Conservation (phyloP, 2,329 filamentous ascomycete species). For the Fusarium sp. region DNA sequence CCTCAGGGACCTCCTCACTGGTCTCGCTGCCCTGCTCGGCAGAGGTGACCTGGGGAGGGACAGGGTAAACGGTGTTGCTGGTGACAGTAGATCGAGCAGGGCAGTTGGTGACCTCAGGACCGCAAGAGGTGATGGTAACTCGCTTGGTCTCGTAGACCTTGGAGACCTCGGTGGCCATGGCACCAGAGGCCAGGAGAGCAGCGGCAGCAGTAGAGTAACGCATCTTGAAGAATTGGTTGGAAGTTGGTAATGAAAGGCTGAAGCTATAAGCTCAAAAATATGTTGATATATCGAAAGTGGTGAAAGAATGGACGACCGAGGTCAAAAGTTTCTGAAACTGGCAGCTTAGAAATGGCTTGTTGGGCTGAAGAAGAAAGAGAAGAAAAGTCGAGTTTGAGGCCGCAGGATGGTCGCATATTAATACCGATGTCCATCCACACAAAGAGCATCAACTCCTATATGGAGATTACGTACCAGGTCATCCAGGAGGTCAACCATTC, state of each 20-base stretch:
- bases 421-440: conserved; percentile 48
- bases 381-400: conserved; percentile 30
- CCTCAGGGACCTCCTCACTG: conserved; percentile 36
- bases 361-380: conserved; percentile 53
- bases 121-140: conserved; percentile 70
- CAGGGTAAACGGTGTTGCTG: conserved; percentile 33
- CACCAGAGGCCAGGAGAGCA: conserved; percentile 55
- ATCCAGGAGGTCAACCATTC: conserved; percentile 25
- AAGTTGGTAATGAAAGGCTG: conserved; percentile 38
- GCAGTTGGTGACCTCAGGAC: conserved; percentile 43
- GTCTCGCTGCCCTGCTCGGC: conserved; percentile 49
- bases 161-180: conserved; percentile 48
- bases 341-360: conserved; percentile 54
- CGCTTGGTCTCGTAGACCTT: conserved; percentile 67
- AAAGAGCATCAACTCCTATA: conserved; percentile 26
- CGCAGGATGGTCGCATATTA: conserved; percentile 57
- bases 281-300: conserved; percentile 40
- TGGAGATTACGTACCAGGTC: conserved; percentile 41
- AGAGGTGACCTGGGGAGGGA: conserved; percentile 22
- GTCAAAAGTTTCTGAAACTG: conserved; percentile 58
- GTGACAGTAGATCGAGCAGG: conserved; percentile 38
- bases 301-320: conserved; percentile 67
- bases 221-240: conserved; percentile 62
- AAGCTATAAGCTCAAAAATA: conserved; percentile 42
- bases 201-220: conserved; percentile 64